Conservation (phyloP, 106 monocot species). For the Xerophyta viscosa region DNA sequence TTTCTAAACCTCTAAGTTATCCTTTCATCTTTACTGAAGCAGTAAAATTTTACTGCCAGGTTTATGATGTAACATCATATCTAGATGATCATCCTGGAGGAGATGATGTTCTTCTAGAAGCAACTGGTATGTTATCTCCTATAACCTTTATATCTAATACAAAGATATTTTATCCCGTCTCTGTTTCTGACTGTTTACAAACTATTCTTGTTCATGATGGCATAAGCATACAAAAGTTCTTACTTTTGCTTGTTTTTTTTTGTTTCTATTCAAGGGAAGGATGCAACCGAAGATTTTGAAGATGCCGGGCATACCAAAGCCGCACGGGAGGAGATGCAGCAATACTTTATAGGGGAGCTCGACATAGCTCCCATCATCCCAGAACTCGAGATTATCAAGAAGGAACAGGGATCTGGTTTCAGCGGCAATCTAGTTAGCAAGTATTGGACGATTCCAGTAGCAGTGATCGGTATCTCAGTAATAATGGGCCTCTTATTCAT, state of each 20-base stretch:
- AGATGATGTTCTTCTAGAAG: conserved; percentile 66
- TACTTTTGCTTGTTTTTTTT: background rate
- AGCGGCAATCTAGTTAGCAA: background rate
- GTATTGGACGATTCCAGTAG: background rate
- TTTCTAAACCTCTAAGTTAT: background rate
- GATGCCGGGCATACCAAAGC: conserved; percentile 1
- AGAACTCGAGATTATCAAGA: background rate
- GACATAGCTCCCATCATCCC: background rate
- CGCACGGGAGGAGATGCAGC: background rate
- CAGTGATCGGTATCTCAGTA: background rate
- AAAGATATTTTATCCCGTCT: too few relatives aligned
- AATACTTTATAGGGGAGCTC: background rate
- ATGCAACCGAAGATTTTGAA: background rate
- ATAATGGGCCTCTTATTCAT: background rate
- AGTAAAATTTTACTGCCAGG: conserved; percentile 38
- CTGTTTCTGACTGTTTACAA: too few relatives aligned
- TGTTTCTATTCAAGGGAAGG: background rate
- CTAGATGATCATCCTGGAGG: conserved; percentile 93
- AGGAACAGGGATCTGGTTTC: background rate
- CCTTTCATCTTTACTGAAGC: background rate
- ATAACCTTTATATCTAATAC: too few relatives aligned
- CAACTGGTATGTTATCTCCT: conserved; percentile 41
- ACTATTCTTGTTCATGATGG: too few relatives aligned
- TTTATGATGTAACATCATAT: conserved; percentile 84
- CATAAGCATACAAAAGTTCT: background rate